Conservation (phyloP, 129 eudicot species). For the Cynara cardunculus region DNA sequence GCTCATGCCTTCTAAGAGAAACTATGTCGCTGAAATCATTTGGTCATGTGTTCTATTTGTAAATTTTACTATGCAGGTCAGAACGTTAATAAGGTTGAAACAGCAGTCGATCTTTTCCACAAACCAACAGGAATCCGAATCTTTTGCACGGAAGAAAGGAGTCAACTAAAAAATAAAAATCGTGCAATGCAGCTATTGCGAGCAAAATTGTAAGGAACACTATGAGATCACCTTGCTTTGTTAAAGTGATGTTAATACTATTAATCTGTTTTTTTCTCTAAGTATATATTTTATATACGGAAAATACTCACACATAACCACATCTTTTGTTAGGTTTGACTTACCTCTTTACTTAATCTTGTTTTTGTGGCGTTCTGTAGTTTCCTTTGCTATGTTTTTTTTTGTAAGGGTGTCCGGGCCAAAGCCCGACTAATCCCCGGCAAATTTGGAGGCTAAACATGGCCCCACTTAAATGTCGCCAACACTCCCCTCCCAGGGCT, state of each 20-base stretch:
- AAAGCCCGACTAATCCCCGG: no score
- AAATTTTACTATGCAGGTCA: slow-evolving; percentile 60
- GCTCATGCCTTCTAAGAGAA: neutral
- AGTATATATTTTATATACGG: neutral
- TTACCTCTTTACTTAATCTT: no score
- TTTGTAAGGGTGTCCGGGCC: no score
- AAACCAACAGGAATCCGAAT: slow-evolving; percentile 99
- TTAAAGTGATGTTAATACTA: neutral
- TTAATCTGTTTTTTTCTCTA: neutral
- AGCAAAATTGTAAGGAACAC: slow-evolving; percentile 78
- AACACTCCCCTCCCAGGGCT: no score
- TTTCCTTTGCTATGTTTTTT: no score
- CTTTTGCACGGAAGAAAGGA: slow-evolving; percentile 97
- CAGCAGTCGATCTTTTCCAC: slow-evolving; percentile 93
- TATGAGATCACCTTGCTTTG: neutral
- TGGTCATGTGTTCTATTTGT: neutral
- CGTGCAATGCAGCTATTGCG: slow-evolving; percentile 89
- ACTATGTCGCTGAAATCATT: neutral
- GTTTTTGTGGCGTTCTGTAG: no score
- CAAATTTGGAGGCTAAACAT: no score
- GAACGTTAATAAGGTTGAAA: slow-evolving; percentile 99
- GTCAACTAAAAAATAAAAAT: slow-evolving; percentile 74
- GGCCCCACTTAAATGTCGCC: no score
- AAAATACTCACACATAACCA: neutral
- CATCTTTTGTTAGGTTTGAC: neutral